Base-by-base conservation (phyloP, 2,329 filamentous ascomycete genomes). In the Cordyceps militaris region DNA sequence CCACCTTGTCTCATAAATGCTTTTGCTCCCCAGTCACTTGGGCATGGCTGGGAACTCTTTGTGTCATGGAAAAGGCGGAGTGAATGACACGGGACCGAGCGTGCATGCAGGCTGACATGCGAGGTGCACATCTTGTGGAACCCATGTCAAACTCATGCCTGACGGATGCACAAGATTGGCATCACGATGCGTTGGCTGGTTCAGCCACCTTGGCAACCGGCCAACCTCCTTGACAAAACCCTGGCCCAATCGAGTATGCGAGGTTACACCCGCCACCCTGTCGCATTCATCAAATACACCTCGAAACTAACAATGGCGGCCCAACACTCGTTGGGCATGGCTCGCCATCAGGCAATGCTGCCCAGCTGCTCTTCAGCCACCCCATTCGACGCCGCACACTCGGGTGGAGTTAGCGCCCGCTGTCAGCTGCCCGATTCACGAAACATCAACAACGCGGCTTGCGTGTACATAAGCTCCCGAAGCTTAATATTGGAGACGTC, bases 121-220 rank as follows among this genome's bases (percentile, higher is more conserved):
- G 32, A 46, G 30, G 42, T 23, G 52, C 52, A 55, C 42, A 48
- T 56, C 43, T 26, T 56, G 43, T 48, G 43, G 53, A 56, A 38
- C 42, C 23, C n/a, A 30, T 30, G 53, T 48, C 53, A 47, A 48
- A 24, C 13, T 38, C n/a, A 23, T 48, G 42, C 53, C 43, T 24
- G 40, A 30, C 21, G 32, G 6, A 16, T 40, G 32, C 43, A 48
- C 16, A 30, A 9, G 32, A 38, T 34, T 38, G 19, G 16, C 23
- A 56, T 36, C 30, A 44, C 40, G 30, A 56, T 56, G 53, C 53
- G 53, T 28, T 56, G 53, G 53, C 53, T 38, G 53, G 23, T 46
- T 55, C 51, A 55, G 40, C 51, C 42, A 44, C 30, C 30, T 32
- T 16, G 26, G 21, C 50, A 7, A 16, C 7, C 14, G 26, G 43